Conservation (phyloP, 2,329 filamentous ascomycete species). For the Clonostachys chloroleuca region DNA sequence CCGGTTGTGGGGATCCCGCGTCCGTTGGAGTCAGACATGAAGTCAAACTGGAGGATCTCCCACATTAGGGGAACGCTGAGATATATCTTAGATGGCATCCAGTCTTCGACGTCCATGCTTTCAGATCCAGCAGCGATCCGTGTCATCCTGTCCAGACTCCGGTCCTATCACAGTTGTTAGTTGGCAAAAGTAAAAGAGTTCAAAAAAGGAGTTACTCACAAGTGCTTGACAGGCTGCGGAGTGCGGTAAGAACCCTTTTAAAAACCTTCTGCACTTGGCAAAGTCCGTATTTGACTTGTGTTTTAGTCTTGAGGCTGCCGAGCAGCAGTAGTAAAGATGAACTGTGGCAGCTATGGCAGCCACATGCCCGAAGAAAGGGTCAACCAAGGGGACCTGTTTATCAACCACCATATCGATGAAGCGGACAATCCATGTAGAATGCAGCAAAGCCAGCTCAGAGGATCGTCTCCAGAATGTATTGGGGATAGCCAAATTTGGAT, state of each 20-base stretch:
- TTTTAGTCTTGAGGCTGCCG: slow-evolving; percentile 39
- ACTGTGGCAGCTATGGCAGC: slow-evolving; percentile 48
- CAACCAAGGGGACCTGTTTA: slow-evolving; percentile 40
- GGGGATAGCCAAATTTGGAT: slow-evolving; percentile 44
- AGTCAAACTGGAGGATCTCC: slow-evolving; percentile 45
- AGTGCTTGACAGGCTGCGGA: slow-evolving; percentile 39
- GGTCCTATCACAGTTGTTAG: slow-evolving; percentile 26
- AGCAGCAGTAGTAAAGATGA: slow-evolving; percentile 48
- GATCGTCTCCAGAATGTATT: slow-evolving; percentile 50
- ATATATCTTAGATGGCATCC: slow-evolving; percentile 47
- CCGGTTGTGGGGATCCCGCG: slow-evolving; percentile 26
- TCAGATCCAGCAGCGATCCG: slow-evolving; percentile 43
- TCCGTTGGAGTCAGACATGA: slow-evolving; percentile 19
- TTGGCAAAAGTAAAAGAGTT: background rate
- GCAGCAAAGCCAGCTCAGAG: slow-evolving; percentile 43
- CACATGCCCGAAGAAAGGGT: slow-evolving; percentile 46
- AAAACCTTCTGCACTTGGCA: slow-evolving; percentile 41
- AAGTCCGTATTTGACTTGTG: slow-evolving; percentile 48
- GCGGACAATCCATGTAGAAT: slow-evolving; percentile 48
- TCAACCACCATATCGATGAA: slow-evolving; percentile 50
- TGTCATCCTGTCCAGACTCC: slow-evolving; percentile 41
- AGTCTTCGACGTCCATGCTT: slow-evolving; percentile 40
- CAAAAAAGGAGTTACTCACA: slow-evolving; percentile 20
- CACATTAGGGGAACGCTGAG: slow-evolving; percentile 49
- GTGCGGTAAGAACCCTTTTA: slow-evolving; percentile 40